These are phyloP conservation scores for Volvariella surrecta DNA, from an alignment of 1,284 basidiomycete species.

Conservation along the genomic window DNA sequence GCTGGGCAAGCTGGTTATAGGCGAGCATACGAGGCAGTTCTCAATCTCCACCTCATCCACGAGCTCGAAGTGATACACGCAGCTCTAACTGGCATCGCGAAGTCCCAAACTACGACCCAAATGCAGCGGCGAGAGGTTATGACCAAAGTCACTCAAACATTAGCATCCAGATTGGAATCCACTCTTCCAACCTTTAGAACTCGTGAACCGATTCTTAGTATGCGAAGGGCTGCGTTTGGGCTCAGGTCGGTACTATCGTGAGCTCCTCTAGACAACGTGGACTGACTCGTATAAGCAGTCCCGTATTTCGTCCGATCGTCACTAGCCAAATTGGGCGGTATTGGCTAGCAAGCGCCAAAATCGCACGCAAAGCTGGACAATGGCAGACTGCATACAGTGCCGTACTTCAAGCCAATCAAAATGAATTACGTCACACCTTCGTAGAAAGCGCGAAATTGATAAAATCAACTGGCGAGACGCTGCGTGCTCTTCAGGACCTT, in stretches of 20 bases:
- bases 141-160: conserved; percentile 32
- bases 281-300: conserved; percentile 16
- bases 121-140: conserved; percentile 25
- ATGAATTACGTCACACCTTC: conserved; percentile 73
- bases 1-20: conserved; percentile 78
- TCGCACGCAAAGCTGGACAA: conserved; percentile 92
- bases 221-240: conserved; percentile 82
- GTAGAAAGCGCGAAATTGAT: conserved; percentile 89
- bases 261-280: conserved; percentile 3
- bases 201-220: conserved; percentile 85
- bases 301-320: conserved; percentile 28
- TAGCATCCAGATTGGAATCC: conserved; percentile 62
- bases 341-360: conserved; percentile 93
- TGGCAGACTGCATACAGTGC: conserved; percentile 97
- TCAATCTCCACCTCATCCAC: conserved; percentile 84
- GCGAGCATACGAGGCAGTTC: conserved; percentile 79
- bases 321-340: conserved; percentile 66
- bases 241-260: conserved; percentile 43
- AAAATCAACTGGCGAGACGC: conserved; percentile 69
- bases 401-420: conserved; percentile 83
- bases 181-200: conserved; percentile 90
- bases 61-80: conserved; percentile 80
- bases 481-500: conserved; percentile 86
- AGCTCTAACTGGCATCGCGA: conserved; percentile 26
- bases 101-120: conserved; percentile 26